These are phyloP conservation scores for Cytospora paraplurivora DNA, from an alignment of 2,329 filamentous ascomycete species.

Conservation along the genomic window DNA sequence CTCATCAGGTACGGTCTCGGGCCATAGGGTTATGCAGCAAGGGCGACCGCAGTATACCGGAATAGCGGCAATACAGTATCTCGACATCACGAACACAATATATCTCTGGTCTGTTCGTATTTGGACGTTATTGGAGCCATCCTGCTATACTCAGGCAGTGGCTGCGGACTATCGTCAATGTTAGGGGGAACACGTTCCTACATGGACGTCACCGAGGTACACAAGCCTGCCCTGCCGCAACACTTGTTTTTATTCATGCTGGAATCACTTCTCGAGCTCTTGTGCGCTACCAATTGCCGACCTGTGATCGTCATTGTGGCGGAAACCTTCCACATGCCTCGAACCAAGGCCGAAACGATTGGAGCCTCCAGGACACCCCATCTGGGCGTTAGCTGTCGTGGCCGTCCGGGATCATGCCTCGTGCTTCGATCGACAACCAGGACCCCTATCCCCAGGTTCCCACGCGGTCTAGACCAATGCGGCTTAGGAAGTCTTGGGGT, in stretches of 20 bases:
- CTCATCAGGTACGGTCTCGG: slow-evolving; percentile 1
- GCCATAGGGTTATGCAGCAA: background rate
- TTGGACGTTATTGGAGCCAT: background rate
- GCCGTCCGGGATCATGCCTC: slow-evolving; percentile 17
- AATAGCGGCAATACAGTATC: background rate
- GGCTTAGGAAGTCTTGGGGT: background rate
- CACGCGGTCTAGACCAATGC: slow-evolving; percentile 7
- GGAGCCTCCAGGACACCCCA: slow-evolving; percentile 11
- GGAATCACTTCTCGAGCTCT: background rate
- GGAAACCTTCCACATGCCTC: slow-evolving; percentile 6
- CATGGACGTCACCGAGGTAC: background rate
- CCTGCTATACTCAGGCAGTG: background rate
- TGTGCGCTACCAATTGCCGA: slow-evolving; percentile 1
- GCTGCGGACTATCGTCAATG: background rate
- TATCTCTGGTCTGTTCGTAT: background rate
- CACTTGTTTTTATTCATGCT: background rate
- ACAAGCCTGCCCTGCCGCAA: slow-evolving; percentile 1
- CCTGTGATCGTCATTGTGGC: slow-evolving; percentile 18
- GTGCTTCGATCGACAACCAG: slow-evolving; percentile 1
- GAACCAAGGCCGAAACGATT: slow-evolving; percentile 4
- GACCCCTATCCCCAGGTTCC: slow-evolving; percentile 9
- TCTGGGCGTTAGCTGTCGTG: slow-evolving; percentile 7
- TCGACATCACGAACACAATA: background rate
- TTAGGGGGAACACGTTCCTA: background rate
- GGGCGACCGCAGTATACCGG: background rate